Evolutionary conservation across 306 rosid genomes (phyloP), one percentile per base, ranked within the genome.

Genomic region (Morella rubra): DNA sequence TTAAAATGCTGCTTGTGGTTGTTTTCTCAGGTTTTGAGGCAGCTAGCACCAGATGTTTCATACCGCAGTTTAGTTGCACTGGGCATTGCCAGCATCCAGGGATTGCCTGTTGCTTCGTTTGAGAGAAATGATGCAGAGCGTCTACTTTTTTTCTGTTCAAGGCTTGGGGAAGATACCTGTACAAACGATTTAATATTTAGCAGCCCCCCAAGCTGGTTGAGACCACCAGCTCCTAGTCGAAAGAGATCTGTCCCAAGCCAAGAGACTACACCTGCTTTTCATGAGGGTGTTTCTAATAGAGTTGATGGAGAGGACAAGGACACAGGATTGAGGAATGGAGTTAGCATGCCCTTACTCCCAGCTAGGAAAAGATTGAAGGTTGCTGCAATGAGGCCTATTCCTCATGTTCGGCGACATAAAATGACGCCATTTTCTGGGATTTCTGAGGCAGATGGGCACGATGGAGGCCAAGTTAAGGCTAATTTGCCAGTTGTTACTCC

Each of bases 371-470:
- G 93, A 89, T 81, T 91, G 81, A 96, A 93, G 89, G 90, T 91
- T 72, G 96, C 99, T 68, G 91, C 99, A 68, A 88, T 96, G 97
- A 89, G 96, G 89, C 99, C 99, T 51, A 91, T 96, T 81, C 99
- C 99, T 77, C 98, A 88, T 78, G 83, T 85, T 75, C 90, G 84
- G 68, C 92, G 96, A 77, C 97, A 89, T 66, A 92, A 89, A 81
- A 84, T 92, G 93, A 82, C 89, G 54, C 93, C 96, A 53, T 96
- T 96, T 81, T 78, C 97, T 85, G 86, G 98, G 75, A 83, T 89
- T 78, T 80, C 87, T 51, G 93, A 89, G 86, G 82, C 80, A 58
- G 80, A 87, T 82, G 89, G 92, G 51, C 86, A 83, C 24, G 93
- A 87, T 79, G 97, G 96, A 49, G 73, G 88, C 76, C 97, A 79